Percentiles rank a stretch among this genome's conserved stretches.
Conservation (phyloP, 306 rosid species). For the Medicago arabica region DNA sequence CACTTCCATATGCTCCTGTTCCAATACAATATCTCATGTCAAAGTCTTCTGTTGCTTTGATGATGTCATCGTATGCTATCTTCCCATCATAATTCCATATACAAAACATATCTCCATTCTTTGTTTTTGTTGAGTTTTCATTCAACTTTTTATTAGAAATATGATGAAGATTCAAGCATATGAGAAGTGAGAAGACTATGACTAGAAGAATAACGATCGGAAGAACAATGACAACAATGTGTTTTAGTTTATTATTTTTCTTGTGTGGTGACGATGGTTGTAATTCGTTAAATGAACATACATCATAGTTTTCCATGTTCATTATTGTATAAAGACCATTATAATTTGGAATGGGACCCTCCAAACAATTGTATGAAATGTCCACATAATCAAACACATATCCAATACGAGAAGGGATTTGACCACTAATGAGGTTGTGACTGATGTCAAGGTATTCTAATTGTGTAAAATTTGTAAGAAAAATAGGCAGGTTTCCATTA, state of each 20-base stretch:
- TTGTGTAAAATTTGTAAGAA: background rate
- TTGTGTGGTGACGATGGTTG: background rate
- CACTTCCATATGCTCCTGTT: slow-evolving; percentile 35
- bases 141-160: background rate
- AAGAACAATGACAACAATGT: background rate
- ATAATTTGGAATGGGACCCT: background rate
- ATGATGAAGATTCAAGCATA: background rate
- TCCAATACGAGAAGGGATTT: background rate
- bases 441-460: background rate
- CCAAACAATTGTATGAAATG: background rate
- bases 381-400: accelerated
- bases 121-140: background rate
- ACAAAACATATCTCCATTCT: slow-evolving; percentile 10
- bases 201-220: background rate
- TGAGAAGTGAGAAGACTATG: background rate
- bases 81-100: slow-evolving; percentile 29
- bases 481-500: too few species aligned
- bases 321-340: too few species aligned
- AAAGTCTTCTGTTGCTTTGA: slow-evolving; percentile 20
- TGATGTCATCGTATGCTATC: slow-evolving; percentile 18
- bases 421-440: too few species aligned
- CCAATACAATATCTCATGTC: slow-evolving; percentile 27
- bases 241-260: background rate
- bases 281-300: too few species aligned
- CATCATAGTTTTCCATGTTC: too few species aligned